phyloP scores from a whole-genome alignment of 345 rosid genomes.

The Eucalyptus tenuipes region DNA sequence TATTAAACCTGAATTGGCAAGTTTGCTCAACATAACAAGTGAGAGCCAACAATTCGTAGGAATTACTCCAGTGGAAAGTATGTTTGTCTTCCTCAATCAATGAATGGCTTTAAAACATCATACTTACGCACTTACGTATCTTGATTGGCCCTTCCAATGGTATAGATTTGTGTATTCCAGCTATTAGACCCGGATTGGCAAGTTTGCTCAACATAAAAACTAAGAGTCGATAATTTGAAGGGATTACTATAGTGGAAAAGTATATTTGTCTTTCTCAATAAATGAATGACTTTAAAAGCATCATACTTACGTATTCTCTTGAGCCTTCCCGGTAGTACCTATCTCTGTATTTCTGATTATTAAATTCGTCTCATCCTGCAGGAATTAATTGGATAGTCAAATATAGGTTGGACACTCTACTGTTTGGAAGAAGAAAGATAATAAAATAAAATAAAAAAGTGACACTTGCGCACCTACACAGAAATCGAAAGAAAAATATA shows the following conservation, averaged over 20 bases:
- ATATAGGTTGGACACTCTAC: background rate
- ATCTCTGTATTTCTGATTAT: background rate
- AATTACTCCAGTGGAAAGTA: accelerated
- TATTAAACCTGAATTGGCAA: background rate
- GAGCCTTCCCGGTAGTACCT: background rate
- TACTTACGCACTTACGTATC: background rate
- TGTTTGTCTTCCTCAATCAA: background rate
- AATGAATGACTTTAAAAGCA: background rate
- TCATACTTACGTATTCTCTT: background rate
- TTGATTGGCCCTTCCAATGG: background rate
- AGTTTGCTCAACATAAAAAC: background rate
- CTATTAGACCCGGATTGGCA: background rate
- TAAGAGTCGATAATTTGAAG: background rate
- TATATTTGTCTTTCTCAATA: background rate
- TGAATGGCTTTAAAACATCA: background rate
- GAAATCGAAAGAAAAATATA: background rate
- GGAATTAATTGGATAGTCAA: background rate
- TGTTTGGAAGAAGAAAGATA: background rate
- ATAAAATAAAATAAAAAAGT: background rate
- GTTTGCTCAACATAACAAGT: background rate
- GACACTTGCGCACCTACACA: background rate
- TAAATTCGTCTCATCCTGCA: background rate
- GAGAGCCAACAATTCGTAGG: background rate
- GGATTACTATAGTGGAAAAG: background rate
- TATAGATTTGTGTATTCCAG: background rate